Evolutionary conservation across 1,284 basidiomycete species (phyloP), one percentile per base, ranked within the genome.

Genomic region (Marasmius sp.): DNA sequence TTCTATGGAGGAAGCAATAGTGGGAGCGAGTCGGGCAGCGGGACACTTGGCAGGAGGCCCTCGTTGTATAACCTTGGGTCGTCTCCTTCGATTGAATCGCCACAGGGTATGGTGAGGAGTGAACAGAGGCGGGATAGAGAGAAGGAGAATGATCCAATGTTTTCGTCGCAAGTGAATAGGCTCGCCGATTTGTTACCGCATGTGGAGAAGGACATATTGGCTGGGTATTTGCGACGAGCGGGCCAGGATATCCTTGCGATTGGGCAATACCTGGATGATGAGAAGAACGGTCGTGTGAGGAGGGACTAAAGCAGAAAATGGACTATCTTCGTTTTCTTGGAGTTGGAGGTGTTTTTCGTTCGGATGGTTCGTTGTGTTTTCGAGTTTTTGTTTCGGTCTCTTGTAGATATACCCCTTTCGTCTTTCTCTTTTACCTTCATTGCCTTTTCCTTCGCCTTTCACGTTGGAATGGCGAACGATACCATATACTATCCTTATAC

Each of bases 211-310:
- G 75, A 75, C 9, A 77, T 93, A 3, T 79, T 95, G 36, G 86
- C 88, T 62, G 82, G 84, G 8, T 95, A 95, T 75, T 74, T 95
- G 57, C 81, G 82, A 36, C 81, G 88, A 27, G 79, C 91, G 14
- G 90, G 92, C 7, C 87, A 92, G 69, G 90, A 93, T 72, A 89
- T 93, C 60, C 75, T 90, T 51, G 93, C 93, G 7, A 92, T 95
- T 69, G 91, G 92, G 20, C 89, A 92, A 69, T 95, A 94, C 73
- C 77, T 95, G 36, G 93, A 94, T 67, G 93, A 95, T 68, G 92
- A 94, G 73, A 90, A 89, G 78, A 89, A 88, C 67, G 91, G 91
- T 22, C 81, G 77, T 20, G 71, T 92, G 50, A 81, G 80, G 57
- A 70, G 74, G 54, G 74, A 79, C 53, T 80, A 66, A 74, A n/a